phyloP scores from a whole-genome alignment of 768 basidiomycete species.

The Lentinus tigrinus region DNA sequence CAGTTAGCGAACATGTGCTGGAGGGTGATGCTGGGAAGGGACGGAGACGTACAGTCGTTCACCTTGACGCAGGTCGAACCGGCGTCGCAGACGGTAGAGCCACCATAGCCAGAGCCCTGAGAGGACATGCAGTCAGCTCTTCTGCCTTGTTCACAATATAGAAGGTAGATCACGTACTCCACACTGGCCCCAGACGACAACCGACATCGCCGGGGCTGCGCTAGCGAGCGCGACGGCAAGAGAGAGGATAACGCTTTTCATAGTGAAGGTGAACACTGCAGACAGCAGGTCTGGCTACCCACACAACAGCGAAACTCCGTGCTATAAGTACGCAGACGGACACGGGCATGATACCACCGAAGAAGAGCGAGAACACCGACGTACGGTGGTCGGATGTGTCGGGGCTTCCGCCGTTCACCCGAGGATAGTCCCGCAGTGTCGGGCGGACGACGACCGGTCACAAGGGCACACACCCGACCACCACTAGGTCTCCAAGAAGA shows the following conservation, averaged over 20 bases:
- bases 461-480: background rate
- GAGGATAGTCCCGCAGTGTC: constrained; percentile 6
- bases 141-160: background rate
- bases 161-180: constrained; percentile 26
- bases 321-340: background rate
- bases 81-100: constrained; percentile 45
- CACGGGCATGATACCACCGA: background rate
- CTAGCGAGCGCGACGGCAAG: constrained; percentile 23
- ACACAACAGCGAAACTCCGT: background rate
- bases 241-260: constrained; percentile 26
- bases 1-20: background rate
- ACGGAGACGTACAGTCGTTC: constrained; percentile 40
- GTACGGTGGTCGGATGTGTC: background rate
- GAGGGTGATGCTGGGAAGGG: background rate
- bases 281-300: background rate
- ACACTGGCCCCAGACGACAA: constrained; percentile 52
- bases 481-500: background rate
- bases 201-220: constrained; percentile 25
- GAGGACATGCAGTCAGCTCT: background rate
- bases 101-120: constrained; percentile 40
- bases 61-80: constrained; percentile 40
- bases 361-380: background rate
- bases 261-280: background rate
- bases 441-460: background rate
- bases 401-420: constrained; percentile 8